These are phyloP conservation scores for Phytophthora macrochlamydospora DNA, from an alignment of 352 stramenopile genomes.

Conservation along the genomic window DNA sequence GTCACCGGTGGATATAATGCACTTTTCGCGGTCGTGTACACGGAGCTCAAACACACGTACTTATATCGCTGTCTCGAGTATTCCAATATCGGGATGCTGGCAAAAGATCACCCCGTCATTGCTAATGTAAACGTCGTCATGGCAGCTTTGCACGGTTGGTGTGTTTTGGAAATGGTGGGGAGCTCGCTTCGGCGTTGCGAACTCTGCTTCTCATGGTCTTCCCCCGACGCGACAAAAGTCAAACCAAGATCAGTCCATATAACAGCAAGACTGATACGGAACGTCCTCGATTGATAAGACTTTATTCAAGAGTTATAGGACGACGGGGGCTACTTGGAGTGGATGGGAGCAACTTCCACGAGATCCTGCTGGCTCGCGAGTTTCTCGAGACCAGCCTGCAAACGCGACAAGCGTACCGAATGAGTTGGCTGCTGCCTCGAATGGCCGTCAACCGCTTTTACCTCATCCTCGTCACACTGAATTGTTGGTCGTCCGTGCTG, in stretches of 20 bases:
- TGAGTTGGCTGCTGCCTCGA: conserved; percentile 31
- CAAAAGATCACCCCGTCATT: conserved; percentile 6
- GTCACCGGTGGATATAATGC: conserved; percentile 10
- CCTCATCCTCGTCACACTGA: conserved; percentile 21
- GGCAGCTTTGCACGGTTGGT: conserved; percentile 5
- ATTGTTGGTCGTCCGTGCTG: conserved; percentile 34
- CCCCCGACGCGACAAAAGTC: not conserved
- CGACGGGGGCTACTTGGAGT: conserved; percentile 7
- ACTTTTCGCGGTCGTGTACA: conserved; percentile 8
- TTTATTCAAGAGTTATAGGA: no score
- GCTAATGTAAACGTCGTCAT: not conserved
- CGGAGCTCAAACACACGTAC: not conserved
- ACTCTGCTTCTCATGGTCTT: not conserved
- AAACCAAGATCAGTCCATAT: not conserved
- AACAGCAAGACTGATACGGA: not conserved
- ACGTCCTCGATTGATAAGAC: not conserved
- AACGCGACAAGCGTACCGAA: conserved; percentile 37
- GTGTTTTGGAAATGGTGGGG: conserved; percentile 6
- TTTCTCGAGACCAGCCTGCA: conserved; percentile 35
- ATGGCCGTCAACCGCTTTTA: conserved; percentile 33
- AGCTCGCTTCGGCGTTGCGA: not conserved
- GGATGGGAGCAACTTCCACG: conserved; percentile 27
- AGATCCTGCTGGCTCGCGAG: conserved; percentile 23
- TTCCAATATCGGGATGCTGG: conserved; percentile 8
- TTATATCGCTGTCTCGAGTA: not conserved